Percentiles rank a stretch among this genome's conserved stretches.
These are phyloP conservation scores for Aspergillus sp. DNA, from an alignment of 2,329 filamentous ascomycete species.

Conservation along the genomic window DNA sequence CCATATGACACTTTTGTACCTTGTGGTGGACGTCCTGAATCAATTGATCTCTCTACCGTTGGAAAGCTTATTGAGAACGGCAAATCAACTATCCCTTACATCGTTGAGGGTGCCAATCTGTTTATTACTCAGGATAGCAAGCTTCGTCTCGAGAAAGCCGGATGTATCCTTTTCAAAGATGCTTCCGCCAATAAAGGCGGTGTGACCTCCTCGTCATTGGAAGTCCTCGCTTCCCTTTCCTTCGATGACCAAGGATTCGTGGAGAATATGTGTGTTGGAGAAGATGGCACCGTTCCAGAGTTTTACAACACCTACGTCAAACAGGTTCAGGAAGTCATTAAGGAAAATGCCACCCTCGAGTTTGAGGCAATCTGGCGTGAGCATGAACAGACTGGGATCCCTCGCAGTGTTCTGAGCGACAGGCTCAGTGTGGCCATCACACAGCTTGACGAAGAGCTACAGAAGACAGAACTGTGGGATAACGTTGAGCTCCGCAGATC, in stretches of 20 bases:
- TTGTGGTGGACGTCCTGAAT: conserved; percentile 93
- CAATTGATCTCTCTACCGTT: conserved; percentile 87
- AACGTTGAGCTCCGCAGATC: conserved; percentile 74
- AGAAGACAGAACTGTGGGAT: conserved; percentile 88
- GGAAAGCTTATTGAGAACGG: conserved; percentile 86
- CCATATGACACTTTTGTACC: conserved; percentile 89
- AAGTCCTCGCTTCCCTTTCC: conserved; percentile 89
- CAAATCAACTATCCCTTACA: conserved; percentile 85
- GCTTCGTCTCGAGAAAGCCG: conserved; percentile 89
- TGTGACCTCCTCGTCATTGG: conserved; percentile 93
- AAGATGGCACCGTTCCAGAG: conserved; percentile 74
- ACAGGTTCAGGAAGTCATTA: conserved; percentile 85
- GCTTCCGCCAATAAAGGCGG: conserved; percentile 98
- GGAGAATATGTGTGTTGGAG: conserved; percentile 85
- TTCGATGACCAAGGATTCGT: conserved; percentile 89
- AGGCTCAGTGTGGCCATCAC: conserved; percentile 90
- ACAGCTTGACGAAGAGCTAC: conserved; percentile 93
- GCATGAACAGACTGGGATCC: conserved; percentile 74
- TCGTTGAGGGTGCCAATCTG: conserved; percentile 95
- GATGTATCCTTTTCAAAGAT: conserved; percentile 94
- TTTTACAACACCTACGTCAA: conserved; percentile 96
- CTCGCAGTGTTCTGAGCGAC: conserved; percentile 86
- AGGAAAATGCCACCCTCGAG: conserved; percentile 86
- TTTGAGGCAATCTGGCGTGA: conserved; percentile 99
- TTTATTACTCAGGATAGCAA: conserved; percentile 99